A percentile compares a stretch with the other conserved stretches of the same genome.
These are phyloP conservation scores for Decorospora gaudefroyi DNA, from an alignment of 2,329 filamentous ascomycete species.

Conservation along the genomic window DNA sequence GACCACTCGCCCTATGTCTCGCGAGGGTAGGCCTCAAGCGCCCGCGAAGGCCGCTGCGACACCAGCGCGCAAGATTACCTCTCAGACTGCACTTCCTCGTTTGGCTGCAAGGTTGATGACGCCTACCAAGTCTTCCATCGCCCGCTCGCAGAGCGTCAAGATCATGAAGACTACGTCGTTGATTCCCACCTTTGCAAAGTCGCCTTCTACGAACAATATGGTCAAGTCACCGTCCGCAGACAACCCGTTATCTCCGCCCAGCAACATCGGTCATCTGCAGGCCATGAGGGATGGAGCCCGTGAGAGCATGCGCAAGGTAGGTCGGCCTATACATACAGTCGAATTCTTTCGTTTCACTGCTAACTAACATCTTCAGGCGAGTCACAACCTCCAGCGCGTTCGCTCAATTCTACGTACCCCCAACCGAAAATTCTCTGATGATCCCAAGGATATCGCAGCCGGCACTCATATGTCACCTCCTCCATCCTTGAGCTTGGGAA, in stretches of 20 bases:
- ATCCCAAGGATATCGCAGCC: conserved; percentile 62
- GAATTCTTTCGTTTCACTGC: not conserved
- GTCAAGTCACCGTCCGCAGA: conserved; percentile 57
- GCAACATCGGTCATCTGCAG: conserved; percentile 30
- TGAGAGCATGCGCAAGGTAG: conserved; percentile 41
- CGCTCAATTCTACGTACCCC: conserved; percentile 67
- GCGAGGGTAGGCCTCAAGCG: conserved; percentile 21
- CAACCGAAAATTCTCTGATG: conserved; percentile 62
- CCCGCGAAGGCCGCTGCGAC: conserved; percentile 19
- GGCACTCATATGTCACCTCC: conserved; percentile 61
- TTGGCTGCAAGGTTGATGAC: conserved; percentile 65
- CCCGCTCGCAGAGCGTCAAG: conserved; percentile 62
- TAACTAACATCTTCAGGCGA: conserved; percentile 30
- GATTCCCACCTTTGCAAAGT: conserved; percentile 58
- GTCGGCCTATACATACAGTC: not conserved
- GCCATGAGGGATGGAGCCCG: conserved; percentile 47
- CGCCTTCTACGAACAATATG: conserved; percentile 58
- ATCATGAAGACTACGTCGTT: conserved; percentile 54
- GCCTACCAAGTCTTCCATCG: conserved; percentile 75
- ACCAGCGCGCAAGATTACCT: conserved; percentile 37
- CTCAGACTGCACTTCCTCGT: conserved; percentile 52
- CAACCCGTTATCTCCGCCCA: conserved; percentile 48
- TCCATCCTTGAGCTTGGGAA: conserved; percentile 51
- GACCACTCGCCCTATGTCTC: conserved; percentile 63
- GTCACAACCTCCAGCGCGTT: conserved; percentile 58